Percentiles rank a stretch among this genome's conserved stretches.
phyloP scores from a whole-genome alignment of 768 basidiomycete genomes.

The Collybia mongolica region DNA sequence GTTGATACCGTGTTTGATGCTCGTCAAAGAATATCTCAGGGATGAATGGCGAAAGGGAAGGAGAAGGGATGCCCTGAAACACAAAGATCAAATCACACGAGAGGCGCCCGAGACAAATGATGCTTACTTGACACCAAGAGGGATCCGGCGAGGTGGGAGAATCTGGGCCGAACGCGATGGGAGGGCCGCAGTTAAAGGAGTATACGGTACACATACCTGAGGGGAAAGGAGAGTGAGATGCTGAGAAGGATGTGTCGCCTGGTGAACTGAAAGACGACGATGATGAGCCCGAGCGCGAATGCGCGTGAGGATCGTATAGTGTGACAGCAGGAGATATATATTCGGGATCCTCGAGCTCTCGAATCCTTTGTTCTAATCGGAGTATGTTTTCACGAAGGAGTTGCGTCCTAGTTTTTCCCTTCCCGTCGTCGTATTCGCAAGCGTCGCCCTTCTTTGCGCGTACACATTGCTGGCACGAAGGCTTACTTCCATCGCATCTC shows the following conservation, averaged over 20 bases:
- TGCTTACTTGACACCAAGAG: slow-evolving; percentile 41
- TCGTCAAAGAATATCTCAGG: slow-evolving; percentile 52
- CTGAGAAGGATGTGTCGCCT: slow-evolving; percentile 46
- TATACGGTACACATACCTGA: slow-evolving; percentile 37
- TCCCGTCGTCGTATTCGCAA: slow-evolving; percentile 85
- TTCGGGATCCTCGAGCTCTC: slow-evolving; percentile 76
- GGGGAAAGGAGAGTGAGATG: slow-evolving; percentile 59
- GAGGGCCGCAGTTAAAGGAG: neutral
- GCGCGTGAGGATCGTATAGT: slow-evolving; percentile 65
- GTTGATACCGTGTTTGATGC: slow-evolving; percentile 44
- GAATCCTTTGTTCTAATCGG: slow-evolving; percentile 68
- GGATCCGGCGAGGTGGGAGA: slow-evolving; percentile 48
- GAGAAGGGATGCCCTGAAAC: slow-evolving; percentile 37
- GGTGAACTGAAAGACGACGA: slow-evolving; percentile 57
- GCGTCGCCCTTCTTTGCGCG: slow-evolving; percentile 74
- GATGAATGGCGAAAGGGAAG: slow-evolving; percentile 48
- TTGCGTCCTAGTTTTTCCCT: slow-evolving; percentile 80
- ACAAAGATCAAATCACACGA: slow-evolving; percentile 6
- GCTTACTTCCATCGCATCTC: slow-evolving; percentile 79
- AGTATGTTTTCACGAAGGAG: slow-evolving; percentile 75
- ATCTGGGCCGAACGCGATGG: slow-evolving; percentile 26
- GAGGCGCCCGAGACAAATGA: slow-evolving; percentile 7
- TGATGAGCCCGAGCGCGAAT: slow-evolving; percentile 52
- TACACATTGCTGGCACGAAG: slow-evolving; percentile 75
- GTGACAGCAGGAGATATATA: slow-evolving; percentile 66